A percentile compares a stretch with the other conserved stretches of the same genome.
These are phyloP conservation scores for Suillus variegatus DNA, from an alignment of 768 basidiomycete species.

Conservation along the genomic window DNA sequence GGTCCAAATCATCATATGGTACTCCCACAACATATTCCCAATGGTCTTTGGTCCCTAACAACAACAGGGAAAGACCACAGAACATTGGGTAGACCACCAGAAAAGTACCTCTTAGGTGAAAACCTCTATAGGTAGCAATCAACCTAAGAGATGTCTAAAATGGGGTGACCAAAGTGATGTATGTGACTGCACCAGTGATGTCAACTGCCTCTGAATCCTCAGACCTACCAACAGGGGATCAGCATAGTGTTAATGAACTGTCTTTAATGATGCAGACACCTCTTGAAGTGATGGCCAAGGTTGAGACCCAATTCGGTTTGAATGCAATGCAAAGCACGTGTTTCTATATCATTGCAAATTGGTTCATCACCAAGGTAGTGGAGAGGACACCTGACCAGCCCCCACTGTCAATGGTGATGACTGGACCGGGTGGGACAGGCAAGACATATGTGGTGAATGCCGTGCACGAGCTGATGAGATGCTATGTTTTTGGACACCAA, in stretches of 20 bases:
- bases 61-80: neutral
- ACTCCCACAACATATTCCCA: neutral
- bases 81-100: neutral
- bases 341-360: too few relatives aligned
- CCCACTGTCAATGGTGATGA: slow-evolving; percentile 22
- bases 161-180: neutral
- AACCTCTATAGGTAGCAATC: neutral
- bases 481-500: slow-evolving; percentile 16
- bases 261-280: too few relatives aligned
- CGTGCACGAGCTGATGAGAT: too few relatives aligned
- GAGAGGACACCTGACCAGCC: too few relatives aligned
- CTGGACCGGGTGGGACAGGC: slow-evolving; percentile 35
- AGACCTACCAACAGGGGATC: too few relatives aligned
- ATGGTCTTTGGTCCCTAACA: neutral
- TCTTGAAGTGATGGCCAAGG: too few relatives aligned
- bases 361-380: too few relatives aligned
- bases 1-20: neutral
- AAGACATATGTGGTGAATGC: slow-evolving; percentile 28
- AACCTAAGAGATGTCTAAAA: neutral
- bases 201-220: too few relatives aligned
- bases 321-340: too few relatives aligned
- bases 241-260: too few relatives aligned
- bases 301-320: too few relatives aligned
- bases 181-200: too few relatives aligned
- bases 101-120: slow-evolving; percentile 3